These are phyloP conservation scores for Erythrobasidium yunnanense DNA, from an alignment of 768 basidiomycete species.

Conservation along the genomic window DNA sequence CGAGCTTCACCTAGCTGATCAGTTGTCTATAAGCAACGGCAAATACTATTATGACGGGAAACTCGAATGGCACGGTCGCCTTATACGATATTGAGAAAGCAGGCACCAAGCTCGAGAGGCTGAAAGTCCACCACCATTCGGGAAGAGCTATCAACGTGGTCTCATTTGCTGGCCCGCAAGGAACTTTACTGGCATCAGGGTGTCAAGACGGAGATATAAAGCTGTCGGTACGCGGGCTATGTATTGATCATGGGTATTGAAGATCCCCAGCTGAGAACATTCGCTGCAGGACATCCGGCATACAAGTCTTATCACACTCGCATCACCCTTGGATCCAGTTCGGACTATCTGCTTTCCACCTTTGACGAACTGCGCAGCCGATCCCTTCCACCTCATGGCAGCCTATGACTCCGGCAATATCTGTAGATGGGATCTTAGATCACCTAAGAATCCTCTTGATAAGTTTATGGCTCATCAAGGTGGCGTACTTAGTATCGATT, in stretches of 20 bases:
- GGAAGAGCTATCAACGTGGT: conserved; percentile 21
- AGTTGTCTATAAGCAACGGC: conserved; percentile 16
- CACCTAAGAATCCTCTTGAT: conserved; percentile 20
- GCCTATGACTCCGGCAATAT: conserved; percentile 18
- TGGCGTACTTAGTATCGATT: conserved; percentile 20
- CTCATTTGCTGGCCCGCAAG: conserved; percentile 23
- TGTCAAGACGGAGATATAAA: conserved; percentile 26
- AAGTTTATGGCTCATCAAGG: conserved; percentile 15
- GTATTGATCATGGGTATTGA: not conserved
- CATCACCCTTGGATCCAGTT: conserved; percentile 11
- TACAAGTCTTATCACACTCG: conserved; percentile 3
- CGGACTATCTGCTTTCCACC: conserved; percentile 17
- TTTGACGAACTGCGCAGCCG: not conserved
- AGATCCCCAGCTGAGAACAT: not conserved
- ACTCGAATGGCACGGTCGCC: conserved; percentile 20
- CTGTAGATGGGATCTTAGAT: conserved; percentile 13
- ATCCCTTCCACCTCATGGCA: conserved; percentile 17
- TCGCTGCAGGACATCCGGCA: conserved; percentile 17
- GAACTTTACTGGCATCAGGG: conserved; percentile 12
- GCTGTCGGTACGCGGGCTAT: conserved; percentile 13
- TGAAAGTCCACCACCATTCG: conserved; percentile 22
- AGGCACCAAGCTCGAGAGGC: conserved; percentile 17
- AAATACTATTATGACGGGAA: conserved; percentile 22
- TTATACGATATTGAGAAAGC: conserved; percentile 19
- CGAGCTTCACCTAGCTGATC: not conserved